phyloP scores from a whole-genome alignment of 345 rosid genomes.

The Kandelia obovata region DNA sequence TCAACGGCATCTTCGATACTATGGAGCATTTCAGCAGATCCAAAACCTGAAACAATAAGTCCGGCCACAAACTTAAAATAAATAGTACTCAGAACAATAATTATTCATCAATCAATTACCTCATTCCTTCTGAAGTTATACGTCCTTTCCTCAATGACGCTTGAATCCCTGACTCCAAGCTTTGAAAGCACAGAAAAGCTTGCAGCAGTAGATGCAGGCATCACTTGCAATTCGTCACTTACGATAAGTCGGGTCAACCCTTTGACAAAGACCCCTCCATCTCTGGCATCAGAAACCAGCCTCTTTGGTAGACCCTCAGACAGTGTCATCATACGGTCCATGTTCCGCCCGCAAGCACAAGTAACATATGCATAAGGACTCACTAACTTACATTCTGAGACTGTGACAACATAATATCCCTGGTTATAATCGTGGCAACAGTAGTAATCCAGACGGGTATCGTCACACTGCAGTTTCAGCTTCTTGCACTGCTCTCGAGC shows the following conservation, averaged over 20 bases:
- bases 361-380: not conserved
- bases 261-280: conserved; percentile 21
- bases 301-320: not conserved
- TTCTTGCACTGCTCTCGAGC: conserved; percentile 6
- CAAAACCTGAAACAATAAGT: conserved; percentile 19
- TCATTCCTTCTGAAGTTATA: not conserved
- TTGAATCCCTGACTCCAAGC: conserved; percentile 10
- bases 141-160: conserved; percentile 9
- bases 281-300: not conserved
- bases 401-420: rapidly evolving
- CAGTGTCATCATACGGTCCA: not conserved
- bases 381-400: not conserved
- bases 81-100: not conserved
- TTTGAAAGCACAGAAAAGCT: conserved; percentile 13
- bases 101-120: conserved; percentile 2
- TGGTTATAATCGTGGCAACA: not conserved
- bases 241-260: not conserved
- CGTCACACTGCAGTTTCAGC: conserved; percentile 18
- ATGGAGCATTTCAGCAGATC: conserved; percentile 16
- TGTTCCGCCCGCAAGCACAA: conserved; percentile 7
- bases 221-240: conserved; percentile 16
- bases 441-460: not conserved
- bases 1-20: conserved; percentile 16
- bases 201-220: conserved; percentile 10
- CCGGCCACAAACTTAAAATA: not conserved